phyloP scores from a whole-genome alignment of 257 asterid species.

The Nicotiana benthamiana region DNA sequence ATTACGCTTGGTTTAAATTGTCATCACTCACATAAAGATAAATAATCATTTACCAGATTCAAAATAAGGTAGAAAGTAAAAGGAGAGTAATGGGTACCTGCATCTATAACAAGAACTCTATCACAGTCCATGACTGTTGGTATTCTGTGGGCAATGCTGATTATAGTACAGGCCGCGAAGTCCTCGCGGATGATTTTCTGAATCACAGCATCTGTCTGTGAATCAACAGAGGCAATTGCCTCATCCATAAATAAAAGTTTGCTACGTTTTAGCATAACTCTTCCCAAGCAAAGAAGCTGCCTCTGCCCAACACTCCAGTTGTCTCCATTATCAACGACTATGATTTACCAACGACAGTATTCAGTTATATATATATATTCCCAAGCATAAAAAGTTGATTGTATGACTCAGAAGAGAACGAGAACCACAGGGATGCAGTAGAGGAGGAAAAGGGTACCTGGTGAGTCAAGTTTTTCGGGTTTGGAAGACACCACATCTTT shows the following conservation, averaged over 20 bases:
- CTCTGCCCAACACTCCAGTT: constrained; percentile 99
- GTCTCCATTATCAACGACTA: constrained; percentile 82
- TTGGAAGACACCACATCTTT: constrained; percentile 83
- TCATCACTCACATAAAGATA: neutral
- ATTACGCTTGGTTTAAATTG: neutral
- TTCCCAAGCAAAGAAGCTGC: constrained; percentile 89
- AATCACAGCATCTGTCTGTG: constrained; percentile 82
- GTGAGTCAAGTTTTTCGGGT: constrained; percentile 78
- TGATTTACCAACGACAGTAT: neutral
- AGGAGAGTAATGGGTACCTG: constrained; percentile 36
- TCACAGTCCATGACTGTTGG: constrained; percentile 98
- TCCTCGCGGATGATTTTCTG: constrained; percentile 93
- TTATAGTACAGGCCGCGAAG: constrained; percentile 69
- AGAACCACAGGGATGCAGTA: neutral
- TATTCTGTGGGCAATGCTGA: constrained; percentile 95
- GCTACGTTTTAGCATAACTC: constrained; percentile 91
- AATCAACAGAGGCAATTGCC: constrained; percentile 97
- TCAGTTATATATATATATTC: neutral
- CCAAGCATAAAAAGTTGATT: neutral
- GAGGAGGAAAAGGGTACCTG: constrained; percentile 34
- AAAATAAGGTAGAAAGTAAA: neutral
- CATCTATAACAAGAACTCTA: constrained; percentile 80
- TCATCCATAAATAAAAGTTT: constrained; percentile 85
- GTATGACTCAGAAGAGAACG: neutral
- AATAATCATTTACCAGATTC: neutral